A percentile compares a stretch with the other conserved stretches of the same genome.
Evolutionary conservation across 768 basidiomycete species (phyloP).

Genomic region (Nidularia pulvinata): DNA sequence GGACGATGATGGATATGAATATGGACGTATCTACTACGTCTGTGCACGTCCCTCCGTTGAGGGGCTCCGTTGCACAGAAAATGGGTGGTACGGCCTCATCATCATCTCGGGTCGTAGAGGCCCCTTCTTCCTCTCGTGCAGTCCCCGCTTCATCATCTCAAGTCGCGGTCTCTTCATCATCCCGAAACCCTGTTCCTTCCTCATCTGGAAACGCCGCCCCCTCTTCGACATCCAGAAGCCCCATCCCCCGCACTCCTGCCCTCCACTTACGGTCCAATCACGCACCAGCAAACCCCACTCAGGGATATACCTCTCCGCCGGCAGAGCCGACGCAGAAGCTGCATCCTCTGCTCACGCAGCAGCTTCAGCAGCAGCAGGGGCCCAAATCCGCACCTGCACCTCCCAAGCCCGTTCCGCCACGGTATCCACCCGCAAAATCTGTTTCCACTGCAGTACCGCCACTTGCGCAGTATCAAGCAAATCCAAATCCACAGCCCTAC

Average conservation of each 20-base stretch:
- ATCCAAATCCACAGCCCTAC: not conserved
- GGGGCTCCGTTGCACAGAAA: not conserved
- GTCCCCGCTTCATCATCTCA: not conserved
- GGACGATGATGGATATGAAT: not conserved
- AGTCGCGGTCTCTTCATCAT: not conserved
- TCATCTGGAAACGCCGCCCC: not conserved
- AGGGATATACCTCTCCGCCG: not conserved
- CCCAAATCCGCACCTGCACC: not conserved
- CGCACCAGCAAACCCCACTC: not conserved
- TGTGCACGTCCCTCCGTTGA: not conserved
- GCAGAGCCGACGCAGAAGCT: not conserved
- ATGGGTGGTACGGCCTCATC: not conserved
- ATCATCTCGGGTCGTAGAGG: not conserved
- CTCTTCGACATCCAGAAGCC: not conserved
- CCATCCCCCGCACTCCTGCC: not conserved
- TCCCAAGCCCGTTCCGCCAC: constrained; percentile 1
- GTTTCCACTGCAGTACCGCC: constrained; percentile 1
- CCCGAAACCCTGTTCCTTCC: not conserved
- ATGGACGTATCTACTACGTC: not conserved
- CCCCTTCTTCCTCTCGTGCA: not conserved
- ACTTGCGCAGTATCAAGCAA: not conserved
- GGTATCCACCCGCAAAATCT: constrained; percentile 8
- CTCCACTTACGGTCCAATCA: not conserved
- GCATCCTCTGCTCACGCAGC: not conserved
- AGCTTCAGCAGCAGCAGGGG: not conserved